Base-by-base conservation (phyloP, 2,329 filamentous ascomycete genomes). In the Incumbomyces delicatus region DNA sequence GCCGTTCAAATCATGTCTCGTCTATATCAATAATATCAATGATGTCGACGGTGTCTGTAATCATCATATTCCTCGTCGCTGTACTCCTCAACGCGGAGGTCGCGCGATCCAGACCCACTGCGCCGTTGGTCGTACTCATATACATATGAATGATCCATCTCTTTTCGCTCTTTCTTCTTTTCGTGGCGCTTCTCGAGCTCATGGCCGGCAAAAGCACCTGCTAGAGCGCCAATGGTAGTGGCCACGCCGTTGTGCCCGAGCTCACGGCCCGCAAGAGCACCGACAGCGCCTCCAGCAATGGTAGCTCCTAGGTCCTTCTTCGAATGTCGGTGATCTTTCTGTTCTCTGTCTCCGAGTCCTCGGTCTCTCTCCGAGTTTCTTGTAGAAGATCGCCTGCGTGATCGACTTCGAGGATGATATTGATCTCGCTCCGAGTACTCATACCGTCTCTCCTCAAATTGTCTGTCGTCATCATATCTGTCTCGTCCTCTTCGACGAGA, bases 271-370 rank as follows among this genome's bases (percentile, higher is more conserved):
- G 54, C 54, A 47, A 48, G 51, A 51, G 43, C 64, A 40, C 66
- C 66, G 3, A 60, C 63, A 1, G 63, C 62, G 32, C 59, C 64
- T 18, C 66, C 66, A 27, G 66, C 41, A 8, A 66, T 48, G 2
- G 64, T 63, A 10, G 64, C 60, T 2, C 61, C 64, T 10, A 68
- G 50, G 14, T 62, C 61, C 36, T 58, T 64, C 17, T 65, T 63
- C 7, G 60, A 61, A 41, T 27, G 22, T 4, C 62, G 58, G 27
- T 56, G 50, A 1, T 55, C 55, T 12, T 53, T 38, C 16, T 54
- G 51, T 22, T 52, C 48, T 8, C 45, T 11, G 30, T 41, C 42
- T 17, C 37, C 22, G 17, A 6, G 48, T 51, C 27, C 48, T 48
- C 4, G 51, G 38, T 7, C 49, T 50, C 35, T 53, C 52, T 17